Conservation (phyloP, 192 early-diverging fungal species). For the Chytriomyces sp. region DNA sequence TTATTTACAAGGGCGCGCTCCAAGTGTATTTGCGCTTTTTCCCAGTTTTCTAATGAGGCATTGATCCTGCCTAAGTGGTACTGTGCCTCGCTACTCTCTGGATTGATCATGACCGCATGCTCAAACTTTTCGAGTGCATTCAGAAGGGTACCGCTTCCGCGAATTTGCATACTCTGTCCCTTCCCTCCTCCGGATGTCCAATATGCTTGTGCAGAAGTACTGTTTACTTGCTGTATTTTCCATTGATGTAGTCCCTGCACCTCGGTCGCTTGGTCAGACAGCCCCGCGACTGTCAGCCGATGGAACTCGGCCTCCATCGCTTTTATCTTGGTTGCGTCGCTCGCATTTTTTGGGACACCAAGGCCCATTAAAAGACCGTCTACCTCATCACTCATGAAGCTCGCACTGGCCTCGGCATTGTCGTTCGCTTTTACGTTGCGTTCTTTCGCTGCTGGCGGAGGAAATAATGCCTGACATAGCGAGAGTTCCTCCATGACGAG, state of each 20-base stretch:
- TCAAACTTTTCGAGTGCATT: constrained; percentile 44
- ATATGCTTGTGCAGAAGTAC: neutral
- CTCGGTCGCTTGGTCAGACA: constrained; percentile 50
- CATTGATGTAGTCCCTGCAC: constrained; percentile 46
- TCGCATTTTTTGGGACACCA: constrained; percentile 39
- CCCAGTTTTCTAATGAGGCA: constrained; percentile 5
- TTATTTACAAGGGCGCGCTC: constrained; percentile 26
- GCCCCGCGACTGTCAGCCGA: constrained; percentile 37
- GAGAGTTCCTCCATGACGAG: constrained; percentile 40
- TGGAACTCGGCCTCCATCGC: constrained; percentile 58
- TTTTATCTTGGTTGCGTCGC: constrained; percentile 42
- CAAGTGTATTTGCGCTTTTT: constrained; percentile 35
- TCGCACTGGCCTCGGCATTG: constrained; percentile 37
- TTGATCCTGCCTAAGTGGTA: constrained; percentile 34
- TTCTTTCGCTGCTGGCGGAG: neutral
- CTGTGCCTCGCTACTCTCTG: constrained; percentile 22
- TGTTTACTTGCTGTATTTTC: constrained; percentile 43
- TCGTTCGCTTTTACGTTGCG: constrained; percentile 21
- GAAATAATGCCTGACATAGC: constrained; percentile 31
- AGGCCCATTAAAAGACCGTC: constrained; percentile 49
- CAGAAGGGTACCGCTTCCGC: neutral
- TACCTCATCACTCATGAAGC: constrained; percentile 55
- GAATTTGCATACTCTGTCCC: neutral
- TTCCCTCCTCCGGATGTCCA: neutral
- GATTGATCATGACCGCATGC: constrained; percentile 31